These are phyloP conservation scores for Effrenium voratum DNA, from an alignment of 73 alveolate species.

Conservation along the genomic window DNA sequence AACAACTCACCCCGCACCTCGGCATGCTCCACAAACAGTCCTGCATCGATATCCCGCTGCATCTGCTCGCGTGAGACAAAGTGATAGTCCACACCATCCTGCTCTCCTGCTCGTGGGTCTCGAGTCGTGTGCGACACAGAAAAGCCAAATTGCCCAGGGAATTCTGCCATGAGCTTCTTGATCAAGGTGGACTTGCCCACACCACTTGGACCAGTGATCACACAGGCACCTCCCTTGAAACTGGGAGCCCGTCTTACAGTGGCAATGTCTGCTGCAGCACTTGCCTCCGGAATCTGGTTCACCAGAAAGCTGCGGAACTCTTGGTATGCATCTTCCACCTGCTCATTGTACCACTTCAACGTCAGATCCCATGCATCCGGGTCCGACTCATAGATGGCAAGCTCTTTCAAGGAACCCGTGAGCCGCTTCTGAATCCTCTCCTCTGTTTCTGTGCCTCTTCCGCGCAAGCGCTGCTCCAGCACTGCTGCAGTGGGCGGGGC, in stretches of 20 bases:
- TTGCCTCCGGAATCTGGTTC: too few species aligned
- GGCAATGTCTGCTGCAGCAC: too few species aligned
- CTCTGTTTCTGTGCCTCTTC: constrained; percentile 98
- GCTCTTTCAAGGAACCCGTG: constrained; percentile 95
- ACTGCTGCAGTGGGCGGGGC: too few species aligned
- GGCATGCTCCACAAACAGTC: constrained; percentile 95
- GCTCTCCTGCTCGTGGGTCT: constrained; percentile 96
- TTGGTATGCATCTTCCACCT: constrained; percentile 53
- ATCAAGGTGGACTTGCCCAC: constrained; percentile 97
- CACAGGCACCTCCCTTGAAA: constrained; percentile 47
- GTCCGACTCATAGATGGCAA: constrained; percentile 95
- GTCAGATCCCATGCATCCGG: constrained; percentile 93
- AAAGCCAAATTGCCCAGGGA: constrained; percentile 95
- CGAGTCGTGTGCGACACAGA: constrained; percentile 97
- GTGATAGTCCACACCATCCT: constrained; percentile 96
- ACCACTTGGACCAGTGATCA: constrained; percentile 98
- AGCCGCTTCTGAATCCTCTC: constrained; percentile 96
- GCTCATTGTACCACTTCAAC: constrained; percentile 78
- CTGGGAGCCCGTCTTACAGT: background rate
- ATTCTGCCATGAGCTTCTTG: constrained; percentile 94
- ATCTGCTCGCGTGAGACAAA: constrained; percentile 96
- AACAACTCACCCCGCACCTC: constrained; percentile 96
- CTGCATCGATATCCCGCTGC: constrained; percentile 94
- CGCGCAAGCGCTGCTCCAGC: constrained; percentile 96
- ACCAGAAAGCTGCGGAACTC: constrained; percentile 94